A percentile compares a stretch with the other conserved stretches of the same genome.
phyloP scores from a whole-genome alignment of 805 yeast species.

The Lipomyces lipofer region DNA sequence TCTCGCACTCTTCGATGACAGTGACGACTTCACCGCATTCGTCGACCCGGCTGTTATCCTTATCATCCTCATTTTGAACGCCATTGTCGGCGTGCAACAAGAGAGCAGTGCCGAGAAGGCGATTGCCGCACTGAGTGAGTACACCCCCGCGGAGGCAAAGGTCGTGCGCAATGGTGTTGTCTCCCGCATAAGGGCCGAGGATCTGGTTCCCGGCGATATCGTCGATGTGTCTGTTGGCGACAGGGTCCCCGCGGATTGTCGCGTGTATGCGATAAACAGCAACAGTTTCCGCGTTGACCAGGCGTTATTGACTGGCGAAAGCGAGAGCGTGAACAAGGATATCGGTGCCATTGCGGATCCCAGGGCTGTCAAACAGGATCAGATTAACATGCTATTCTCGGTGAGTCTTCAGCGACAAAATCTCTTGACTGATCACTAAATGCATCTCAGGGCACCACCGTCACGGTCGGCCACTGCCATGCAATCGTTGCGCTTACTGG shows the following conservation, averaged over 20 bases:
- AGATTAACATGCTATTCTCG: constrained; percentile 36
- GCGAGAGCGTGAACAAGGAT: constrained; percentile 45
- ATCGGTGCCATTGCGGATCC: constrained; percentile 34
- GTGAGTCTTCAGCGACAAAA: too few species aligned
- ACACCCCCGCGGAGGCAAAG: constrained; percentile 50
- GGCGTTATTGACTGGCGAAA: constrained; percentile 43
- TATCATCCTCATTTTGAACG: constrained; percentile 48
- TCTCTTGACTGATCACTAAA: too few species aligned
- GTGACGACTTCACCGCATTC: constrained; percentile 40
- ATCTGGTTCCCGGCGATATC: constrained; percentile 49
- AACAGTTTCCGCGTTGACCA: constrained; percentile 48
- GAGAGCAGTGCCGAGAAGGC: constrained; percentile 54
- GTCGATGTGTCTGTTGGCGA: constrained; percentile 47
- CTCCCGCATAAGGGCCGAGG: constrained; percentile 45
- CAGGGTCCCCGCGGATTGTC: constrained; percentile 48
- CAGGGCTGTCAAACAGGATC: constrained; percentile 44
- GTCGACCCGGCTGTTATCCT: constrained; percentile 48
- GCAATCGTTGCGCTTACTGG: constrained; percentile 47
- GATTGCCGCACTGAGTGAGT: constrained; percentile 50
- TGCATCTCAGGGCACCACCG: constrained; percentile 47
- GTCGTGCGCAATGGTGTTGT: constrained; percentile 47
- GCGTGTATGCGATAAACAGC: constrained; percentile 39
- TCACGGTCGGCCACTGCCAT: constrained; percentile 46
- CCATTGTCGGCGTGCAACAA: constrained; percentile 52
- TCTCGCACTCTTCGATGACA: constrained; percentile 39